These are phyloP conservation scores for Thielaviopsis ethacetica DNA, from an alignment of 2,329 filamentous ascomycete genomes.

Conservation along the genomic window DNA sequence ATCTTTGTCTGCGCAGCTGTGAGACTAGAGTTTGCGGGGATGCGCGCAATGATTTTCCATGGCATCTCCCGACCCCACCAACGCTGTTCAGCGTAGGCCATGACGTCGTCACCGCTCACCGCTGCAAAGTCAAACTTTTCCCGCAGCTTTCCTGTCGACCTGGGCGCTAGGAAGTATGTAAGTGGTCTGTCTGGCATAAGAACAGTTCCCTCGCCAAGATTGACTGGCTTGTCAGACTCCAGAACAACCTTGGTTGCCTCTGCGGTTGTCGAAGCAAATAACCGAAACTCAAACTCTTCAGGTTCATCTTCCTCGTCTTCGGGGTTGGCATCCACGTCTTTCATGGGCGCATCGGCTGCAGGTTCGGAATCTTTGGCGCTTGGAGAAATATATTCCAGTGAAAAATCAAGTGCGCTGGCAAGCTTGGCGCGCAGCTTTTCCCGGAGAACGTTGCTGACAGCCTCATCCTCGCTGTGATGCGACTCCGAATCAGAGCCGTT, in stretches of 20 bases:
- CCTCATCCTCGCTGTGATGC: conserved; percentile 14
- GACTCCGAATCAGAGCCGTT: conserved; percentile 20
- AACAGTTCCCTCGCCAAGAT: conserved; percentile 22
- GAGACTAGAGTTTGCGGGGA: conserved; percentile 22
- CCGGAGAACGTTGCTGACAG: not conserved
- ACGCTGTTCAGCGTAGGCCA: conserved; percentile 25
- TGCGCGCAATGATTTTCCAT: conserved; percentile 35
- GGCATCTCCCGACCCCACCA: conserved; percentile 44
- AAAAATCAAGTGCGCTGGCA: conserved; percentile 10
- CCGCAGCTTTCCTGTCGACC: conserved; percentile 21
- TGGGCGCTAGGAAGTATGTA: conserved; percentile 31
- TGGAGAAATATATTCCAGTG: not conserved
- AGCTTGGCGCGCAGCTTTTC: conserved; percentile 12
- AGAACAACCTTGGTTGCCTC: conserved; percentile 35
- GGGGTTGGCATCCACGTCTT: conserved; percentile 9
- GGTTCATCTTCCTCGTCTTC: conserved; percentile 16
- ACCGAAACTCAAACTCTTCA: conserved; percentile 38
- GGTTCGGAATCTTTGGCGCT: conserved; percentile 17
- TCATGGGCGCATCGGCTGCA: conserved; percentile 7
- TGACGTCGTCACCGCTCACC: conserved; percentile 34
- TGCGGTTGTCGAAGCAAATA: conserved; percentile 32
- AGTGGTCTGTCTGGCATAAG: conserved; percentile 23
- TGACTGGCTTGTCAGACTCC: conserved; percentile 22
- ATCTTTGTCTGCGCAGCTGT: conserved; percentile 9
- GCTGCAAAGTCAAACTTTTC: conserved; percentile 21